Evolutionary conservation across 495 filamentous ascomycete species (phyloP), one percentile per base, ranked within the genome.

Genomic region (Aspergillus nidulans): DNA sequence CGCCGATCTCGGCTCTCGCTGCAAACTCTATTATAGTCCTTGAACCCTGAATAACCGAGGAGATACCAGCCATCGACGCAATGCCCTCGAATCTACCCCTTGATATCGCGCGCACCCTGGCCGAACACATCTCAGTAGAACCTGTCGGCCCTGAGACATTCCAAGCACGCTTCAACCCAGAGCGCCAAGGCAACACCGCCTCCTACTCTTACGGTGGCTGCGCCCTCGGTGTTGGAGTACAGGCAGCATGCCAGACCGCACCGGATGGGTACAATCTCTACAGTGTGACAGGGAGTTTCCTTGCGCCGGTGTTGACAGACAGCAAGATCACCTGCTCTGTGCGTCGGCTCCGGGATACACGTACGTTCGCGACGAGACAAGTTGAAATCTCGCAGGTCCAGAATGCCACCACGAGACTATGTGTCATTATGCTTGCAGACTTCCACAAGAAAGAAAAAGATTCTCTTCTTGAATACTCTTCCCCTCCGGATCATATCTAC

Each of bases 171-270:
- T 43, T 23, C 41, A 13, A 23, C 41, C 55, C 55, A 2, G 40
- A 57, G 39, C 48, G 49, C 2, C 51, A 52, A 49, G 48, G 48
- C 23, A 57, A 57, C 49, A 9, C 48, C 10, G 48, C 48, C n/a
- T 28, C 39, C 28, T 47, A 47, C 21, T 48, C 48, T 4, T 57
- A 57, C 41, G 55, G 55, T 16, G 55, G 55, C 1, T 57, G 45
- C 49, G 39, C 48, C 19, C 24, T 57, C 15, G 48, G 40, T 30
- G 40, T 44, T 0, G 55, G 40, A 19, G 45, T 57, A 18, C 48
- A 57, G 3, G 55, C 55, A 12, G 55, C 55, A 28, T 57, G 26
- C 48, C 24, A 57, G 19, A 41, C 41, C 18, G 48, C 25, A 21
- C 48, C 55, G 3, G 10, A 28, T 19, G 48, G 41, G 19, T 57